Evolutionary conservation across 129 eudicot species (phyloP), one percentile per base, ranked within the genome.

Genomic region (Scalesia atractyloides): DNA sequence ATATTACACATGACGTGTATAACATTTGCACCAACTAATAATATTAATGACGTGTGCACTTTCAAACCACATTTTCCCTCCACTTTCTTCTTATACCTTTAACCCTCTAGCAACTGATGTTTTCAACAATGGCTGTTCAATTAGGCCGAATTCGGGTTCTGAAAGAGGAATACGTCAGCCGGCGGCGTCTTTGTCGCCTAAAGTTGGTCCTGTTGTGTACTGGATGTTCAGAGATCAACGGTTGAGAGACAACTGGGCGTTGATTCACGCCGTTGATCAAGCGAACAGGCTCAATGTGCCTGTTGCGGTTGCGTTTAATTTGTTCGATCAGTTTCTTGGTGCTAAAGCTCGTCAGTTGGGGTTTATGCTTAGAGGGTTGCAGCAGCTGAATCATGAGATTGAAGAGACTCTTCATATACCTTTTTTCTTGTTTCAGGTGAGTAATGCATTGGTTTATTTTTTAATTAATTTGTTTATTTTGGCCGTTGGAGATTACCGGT

Each of bases 161-260:
- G 7, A 91, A 95, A 68, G 79, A 83, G 41, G 82, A 12, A 13
- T 53, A 44, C 26, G 44, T 18, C 76, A 62, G 30, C 62, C 80
- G 2, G 0, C 80, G 2, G 0, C 9, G 26, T 59, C 64, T 12
- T 30, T 36, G 9, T 62, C 92, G n/a, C 15, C 70, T 65, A n/a
- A 82, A 33, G 18, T 8, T 4, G 97, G 97, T n/a, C 95, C 97
- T 24, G 99, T 95, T 67, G 96, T 95, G 65, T 95, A 95, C 79
- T 95, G 99, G 97, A 95, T 95, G 99, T 90, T 95, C 77, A 88
- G 99, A 70, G 99, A 95, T 80, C 99, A 95, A 60, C 76, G 99
- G 82, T 48, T 91, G 80, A 86, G 71, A 68, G 99, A 95, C 67
- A 95, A 95, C 51, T 91, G 97, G 99, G 97, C 99, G 5, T 80